Conservation (phyloP, 139 green algal species). For the Chlorella vulgaris region DNA sequence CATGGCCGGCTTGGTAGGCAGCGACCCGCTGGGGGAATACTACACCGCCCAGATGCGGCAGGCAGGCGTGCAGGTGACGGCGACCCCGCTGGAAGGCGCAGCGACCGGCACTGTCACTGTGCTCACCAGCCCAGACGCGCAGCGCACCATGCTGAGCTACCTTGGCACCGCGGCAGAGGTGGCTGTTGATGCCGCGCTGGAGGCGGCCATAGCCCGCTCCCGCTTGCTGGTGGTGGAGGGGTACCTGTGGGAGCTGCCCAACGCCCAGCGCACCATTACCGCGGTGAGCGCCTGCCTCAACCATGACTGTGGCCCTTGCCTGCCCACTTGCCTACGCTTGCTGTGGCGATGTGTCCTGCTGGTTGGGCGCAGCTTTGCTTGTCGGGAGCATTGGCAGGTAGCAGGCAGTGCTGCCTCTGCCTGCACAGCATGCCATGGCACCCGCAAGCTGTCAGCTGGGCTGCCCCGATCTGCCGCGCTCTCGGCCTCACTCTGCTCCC, state of each 20-base stretch:
- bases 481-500: too few species aligned
- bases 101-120: constrained; percentile 86
- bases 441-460: too few species aligned
- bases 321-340: too few species aligned
- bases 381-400: background rate
- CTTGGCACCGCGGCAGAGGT: constrained; percentile 58
- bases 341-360: too few species aligned
- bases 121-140: constrained; percentile 88
- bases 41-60: constrained; percentile 73
- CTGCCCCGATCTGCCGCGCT: too few species aligned
- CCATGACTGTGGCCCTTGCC: background rate
- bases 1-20: constrained; percentile 70
- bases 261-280: constrained; percentile 1
- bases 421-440: too few species aligned
- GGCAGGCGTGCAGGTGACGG: constrained; percentile 73
- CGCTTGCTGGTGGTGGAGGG: constrained; percentile 83
- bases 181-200: constrained; percentile 44
- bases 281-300: background rate
- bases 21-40: constrained; percentile 78
- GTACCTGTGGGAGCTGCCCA: constrained; percentile 67
- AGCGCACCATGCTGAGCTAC: constrained; percentile 92
- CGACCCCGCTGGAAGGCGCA: constrained; percentile 38
- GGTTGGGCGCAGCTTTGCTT: too few species aligned
- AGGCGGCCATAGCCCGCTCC: constrained; percentile 53
- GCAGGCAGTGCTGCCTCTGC: too few species aligned